Evolutionary conservation across 202 grass and related monocot genomes (phyloP), one percentile per base, ranked within the genome.

Genomic region (Setaria viridis): DNA sequence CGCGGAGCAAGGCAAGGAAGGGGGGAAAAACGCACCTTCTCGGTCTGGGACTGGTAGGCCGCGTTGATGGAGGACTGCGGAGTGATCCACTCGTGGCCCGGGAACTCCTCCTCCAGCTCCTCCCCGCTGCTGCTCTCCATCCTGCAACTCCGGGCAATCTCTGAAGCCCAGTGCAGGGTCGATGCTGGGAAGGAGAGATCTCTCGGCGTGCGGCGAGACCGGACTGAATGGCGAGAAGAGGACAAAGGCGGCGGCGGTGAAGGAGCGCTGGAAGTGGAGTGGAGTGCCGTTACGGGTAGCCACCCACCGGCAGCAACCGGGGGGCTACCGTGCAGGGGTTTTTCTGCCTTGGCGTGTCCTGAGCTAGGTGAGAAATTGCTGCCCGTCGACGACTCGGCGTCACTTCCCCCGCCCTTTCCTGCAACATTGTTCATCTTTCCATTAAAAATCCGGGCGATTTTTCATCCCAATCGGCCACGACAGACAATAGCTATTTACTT

Each of bases 41-140:
- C 35, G 35, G 35, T 37, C 35, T 37, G 35, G 60, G 96, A 99
- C 62, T 95, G 96, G 82, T 94, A 99, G 67, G 89, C 88, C 80
- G 96, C 91, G 84, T 81, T 90, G 96, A 99, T 84, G 81, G 91
- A 95, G 71, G 93, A 95, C 90, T 99, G 96, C 30, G 91, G 96
- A 34, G 96, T 99, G 86, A 99, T 99, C 96, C 93, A 99, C 78
- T 99, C 96, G 82, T 95, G 93, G 43, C 93, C 84, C 48, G 89
- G 85, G 80, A 89, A 99, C 75, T 94, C 86, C 67, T 92, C 93
- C 42, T 92, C 93, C 88, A 88, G 90, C 55, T 95, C 91, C 59
- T 99, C 96, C 85, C 94, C 96, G 71, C 93, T 94, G 88, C 93
- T 98, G 93, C 96, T 95, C 88, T 97, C 91, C 94, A 97, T 97